These are phyloP conservation scores for Schizochytrium sp. DNA, from an alignment of 108 stramenopile genomes.

Conservation along the genomic window DNA sequence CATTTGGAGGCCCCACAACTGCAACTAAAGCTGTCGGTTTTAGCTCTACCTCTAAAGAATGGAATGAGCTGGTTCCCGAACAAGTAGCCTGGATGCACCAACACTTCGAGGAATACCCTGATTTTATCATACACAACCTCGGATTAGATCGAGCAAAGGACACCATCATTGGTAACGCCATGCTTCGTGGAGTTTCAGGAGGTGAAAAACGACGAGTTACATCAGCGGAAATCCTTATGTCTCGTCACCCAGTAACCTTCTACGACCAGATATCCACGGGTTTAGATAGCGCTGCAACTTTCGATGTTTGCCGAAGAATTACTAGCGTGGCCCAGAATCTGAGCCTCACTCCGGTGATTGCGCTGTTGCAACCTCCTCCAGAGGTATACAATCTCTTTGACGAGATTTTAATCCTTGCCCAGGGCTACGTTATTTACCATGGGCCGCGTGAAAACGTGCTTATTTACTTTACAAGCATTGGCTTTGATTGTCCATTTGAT, in stretches of 20 bases:
- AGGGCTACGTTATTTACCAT: conserved; percentile 84
- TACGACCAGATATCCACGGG: conserved; percentile 84
- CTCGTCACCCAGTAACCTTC: conserved; percentile 67
- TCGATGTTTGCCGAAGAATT: conserved; percentile 80
- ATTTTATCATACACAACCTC: conserved; percentile 71
- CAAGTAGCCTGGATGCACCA: neutral
- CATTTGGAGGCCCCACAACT: neutral
- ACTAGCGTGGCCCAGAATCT: conserved; percentile 65
- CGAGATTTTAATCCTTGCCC: conserved; percentile 84
- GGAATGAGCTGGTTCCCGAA: neutral
- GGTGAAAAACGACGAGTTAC: conserved; percentile 89
- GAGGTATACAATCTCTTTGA: conserved; percentile 93
- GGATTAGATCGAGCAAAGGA: conserved; percentile 72
- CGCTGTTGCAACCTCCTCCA: conserved; percentile 90
- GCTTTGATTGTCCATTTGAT: conserved; percentile 80
- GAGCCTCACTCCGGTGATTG: conserved; percentile 74
- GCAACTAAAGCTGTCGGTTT: neutral
- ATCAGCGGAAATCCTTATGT: conserved; percentile 83
- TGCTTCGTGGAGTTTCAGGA: conserved; percentile 85
- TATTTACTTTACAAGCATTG: conserved; percentile 77
- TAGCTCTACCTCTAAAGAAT: neutral
- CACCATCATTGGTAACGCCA: conserved; percentile 76
- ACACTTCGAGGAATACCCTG: conserved; percentile 45
- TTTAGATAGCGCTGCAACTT: conserved; percentile 84
- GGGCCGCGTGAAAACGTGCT: conserved; percentile 82